Evolutionary conservation across 202 grass and related monocot genomes (phyloP), one percentile per base, ranked within the genome.

Genomic region (Panicum virgatum): DNA sequence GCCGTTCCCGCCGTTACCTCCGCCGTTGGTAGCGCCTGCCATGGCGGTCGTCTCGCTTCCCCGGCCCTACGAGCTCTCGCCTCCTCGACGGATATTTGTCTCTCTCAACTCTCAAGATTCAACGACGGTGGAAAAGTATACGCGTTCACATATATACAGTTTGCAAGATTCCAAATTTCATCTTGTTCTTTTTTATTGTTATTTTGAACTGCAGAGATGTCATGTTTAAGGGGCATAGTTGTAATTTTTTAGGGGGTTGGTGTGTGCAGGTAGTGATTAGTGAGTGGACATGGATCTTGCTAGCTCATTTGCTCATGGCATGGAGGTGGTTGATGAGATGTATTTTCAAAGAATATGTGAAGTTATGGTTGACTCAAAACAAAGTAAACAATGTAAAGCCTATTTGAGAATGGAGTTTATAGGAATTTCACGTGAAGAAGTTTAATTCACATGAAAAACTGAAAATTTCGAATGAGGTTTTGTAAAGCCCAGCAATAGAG

Each of bases 11-110:
- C 30, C 27, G 69, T 22, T 52, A 16, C 6, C 69, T 4, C 22
- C 61, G 64, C 30, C 60, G 75, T 82, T 86, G 60, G 34, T 66
- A 26, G 51, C 66, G 79, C 83, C 43, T 38, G 79, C 74, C 88
- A 90, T 90, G 62, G 75, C 75, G 68, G 75, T 74, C 68, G 83
- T 6, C 32, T 12, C 61, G 22, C 4, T 76, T 25, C 22, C 22
- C 13, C n/a, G n/a, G n/a, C n/a, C 32, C 42, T 53, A n/a, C 13
- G 7, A 34, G 67, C 61, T 51, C 74, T 25, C 22, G 62, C 61
- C 51, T 47, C 5, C 34, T 36, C 8, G 83, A 29, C 25, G 46
- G 37, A 67, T 76, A 18, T 64, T 43, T 53, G 18, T 54, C 22
- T 47, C 42, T 46, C 57, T 18, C 25, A 1, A 44, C 44, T 34